A percentile compares a stretch with the other conserved stretches of the same genome.
These are phyloP conservation scores for Penicillium sumatraense DNA, from an alignment of 2,329 filamentous ascomycete genomes.

Conservation along the genomic window DNA sequence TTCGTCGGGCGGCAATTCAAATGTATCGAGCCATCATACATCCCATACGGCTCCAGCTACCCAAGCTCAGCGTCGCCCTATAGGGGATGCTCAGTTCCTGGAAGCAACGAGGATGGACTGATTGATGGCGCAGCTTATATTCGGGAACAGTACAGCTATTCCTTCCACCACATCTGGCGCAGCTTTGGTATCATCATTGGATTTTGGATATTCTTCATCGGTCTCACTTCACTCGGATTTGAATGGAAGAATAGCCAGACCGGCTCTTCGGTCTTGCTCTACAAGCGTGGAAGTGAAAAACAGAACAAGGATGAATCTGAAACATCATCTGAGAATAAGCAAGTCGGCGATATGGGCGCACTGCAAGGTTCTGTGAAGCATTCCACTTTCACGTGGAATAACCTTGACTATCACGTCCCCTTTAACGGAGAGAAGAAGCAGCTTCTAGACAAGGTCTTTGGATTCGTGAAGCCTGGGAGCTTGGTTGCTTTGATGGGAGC, in stretches of 20 bases:
- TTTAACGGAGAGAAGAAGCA: slow-evolving; percentile 50
- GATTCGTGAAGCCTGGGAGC: slow-evolving; percentile 74
- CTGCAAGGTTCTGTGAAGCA: slow-evolving; percentile 63
- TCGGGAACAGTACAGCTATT: slow-evolving; percentile 57
- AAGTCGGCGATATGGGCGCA: slow-evolving; percentile 1
- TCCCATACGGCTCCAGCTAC: slow-evolving; percentile 53
- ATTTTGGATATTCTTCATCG: slow-evolving; percentile 75
- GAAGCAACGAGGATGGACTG: slow-evolving; percentile 32
- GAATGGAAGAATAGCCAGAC: slow-evolving; percentile 57
- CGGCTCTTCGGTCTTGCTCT: slow-evolving; percentile 38
- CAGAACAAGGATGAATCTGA: slow-evolving; percentile 5
- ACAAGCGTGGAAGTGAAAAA: slow-evolving; percentile 38
- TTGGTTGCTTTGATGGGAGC: slow-evolving; percentile 82
- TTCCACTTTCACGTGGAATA: slow-evolving; percentile 78
- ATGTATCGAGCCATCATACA: slow-evolving; percentile 56
- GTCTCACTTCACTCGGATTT: slow-evolving; percentile 74
- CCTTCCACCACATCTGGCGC: slow-evolving; percentile 62
- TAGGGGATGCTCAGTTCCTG: slow-evolving; percentile 37
- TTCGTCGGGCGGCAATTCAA: slow-evolving; percentile 61
- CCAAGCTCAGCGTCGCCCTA: slow-evolving; percentile 22
- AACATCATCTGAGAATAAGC: neutral
- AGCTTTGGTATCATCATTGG: slow-evolving; percentile 79
- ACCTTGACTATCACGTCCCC: slow-evolving; percentile 71
- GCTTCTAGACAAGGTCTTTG: slow-evolving; percentile 65
- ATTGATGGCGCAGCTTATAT: slow-evolving; percentile 61